phyloP scores from a whole-genome alignment of 352 stramenopile species.

The Phytopythium oedochilum region DNA sequence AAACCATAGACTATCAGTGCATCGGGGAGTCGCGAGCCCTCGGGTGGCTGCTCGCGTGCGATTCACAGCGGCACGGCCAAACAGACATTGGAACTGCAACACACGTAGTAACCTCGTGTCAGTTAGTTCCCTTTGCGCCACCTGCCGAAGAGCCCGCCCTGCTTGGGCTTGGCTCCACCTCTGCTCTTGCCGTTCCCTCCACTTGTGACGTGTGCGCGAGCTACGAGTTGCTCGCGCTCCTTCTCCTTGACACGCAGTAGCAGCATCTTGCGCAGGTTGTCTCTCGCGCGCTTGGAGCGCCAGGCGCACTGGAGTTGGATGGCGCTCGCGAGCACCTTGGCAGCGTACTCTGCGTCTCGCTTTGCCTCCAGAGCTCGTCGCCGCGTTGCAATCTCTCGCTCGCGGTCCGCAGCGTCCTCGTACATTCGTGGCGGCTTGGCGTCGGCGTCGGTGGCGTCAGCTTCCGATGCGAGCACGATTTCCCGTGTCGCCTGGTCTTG shows the following conservation, averaged over 20 bases:
- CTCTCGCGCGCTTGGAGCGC: slow-evolving; percentile 56
- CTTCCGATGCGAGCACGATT: slow-evolving; percentile 22
- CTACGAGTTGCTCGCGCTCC: slow-evolving; percentile 38
- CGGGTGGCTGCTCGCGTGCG: neutral
- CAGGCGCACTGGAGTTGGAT: slow-evolving; percentile 76
- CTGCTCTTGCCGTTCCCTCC: neutral
- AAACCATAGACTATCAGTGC: slow-evolving; percentile 13
- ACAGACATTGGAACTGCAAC: no score
- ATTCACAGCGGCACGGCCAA: neutral
- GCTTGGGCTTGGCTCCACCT: neutral
- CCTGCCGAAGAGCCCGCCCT: slow-evolving; percentile 2
- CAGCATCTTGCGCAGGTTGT: slow-evolving; percentile 53
- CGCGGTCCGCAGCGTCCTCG: slow-evolving; percentile 19
- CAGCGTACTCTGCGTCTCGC: slow-evolving; percentile 29
- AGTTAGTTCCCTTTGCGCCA: neutral
- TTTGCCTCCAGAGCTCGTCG: slow-evolving; percentile 27
- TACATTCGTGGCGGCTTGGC: slow-evolving; percentile 21
- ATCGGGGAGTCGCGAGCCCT: neutral
- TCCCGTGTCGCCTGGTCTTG: slow-evolving; percentile 49
- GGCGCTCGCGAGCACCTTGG: slow-evolving; percentile 44
- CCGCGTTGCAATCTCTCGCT: slow-evolving; percentile 31
- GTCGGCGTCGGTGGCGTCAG: slow-evolving; percentile 15
- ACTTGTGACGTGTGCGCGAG: neutral
- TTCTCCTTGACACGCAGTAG: slow-evolving; percentile 58
- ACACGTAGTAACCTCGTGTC: no score